Percentiles rank a stretch among this genome's conserved stretches.
Evolutionary conservation across 306 rosid species (phyloP).

Genomic region (Dryas drummondii): DNA sequence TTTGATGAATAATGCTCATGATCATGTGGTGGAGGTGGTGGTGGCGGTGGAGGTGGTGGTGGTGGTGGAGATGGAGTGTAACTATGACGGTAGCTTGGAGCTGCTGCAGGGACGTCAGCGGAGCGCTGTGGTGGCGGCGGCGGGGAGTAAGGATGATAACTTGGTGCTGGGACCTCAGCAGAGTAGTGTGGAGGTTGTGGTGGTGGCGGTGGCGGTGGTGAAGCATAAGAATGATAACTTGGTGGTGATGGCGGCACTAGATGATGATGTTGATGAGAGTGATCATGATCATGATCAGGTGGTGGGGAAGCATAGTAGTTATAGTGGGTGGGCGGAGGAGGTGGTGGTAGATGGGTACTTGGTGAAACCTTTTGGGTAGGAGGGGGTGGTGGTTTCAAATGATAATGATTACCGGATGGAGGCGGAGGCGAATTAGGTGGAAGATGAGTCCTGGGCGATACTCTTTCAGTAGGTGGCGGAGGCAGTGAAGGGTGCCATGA

Average conservation of each 20-base stretch:
- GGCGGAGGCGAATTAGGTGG: slow-evolving; percentile 8
- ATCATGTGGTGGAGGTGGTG: neutral
- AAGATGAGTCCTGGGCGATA: slow-evolving; percentile 22
- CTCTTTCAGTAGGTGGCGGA: slow-evolving; percentile 24
- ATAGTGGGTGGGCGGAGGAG: neutral
- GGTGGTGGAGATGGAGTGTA: neutral
- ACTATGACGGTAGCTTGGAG: slow-evolving; percentile 4
- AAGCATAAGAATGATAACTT: neutral
- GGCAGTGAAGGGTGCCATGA: slow-evolving; percentile 2
- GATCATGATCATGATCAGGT: neutral
- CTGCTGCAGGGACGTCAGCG: neutral
- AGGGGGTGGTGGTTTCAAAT: slow-evolving; percentile 3
- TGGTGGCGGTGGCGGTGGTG: slow-evolving; percentile 5
- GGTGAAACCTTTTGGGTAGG: slow-evolving; percentile 14
- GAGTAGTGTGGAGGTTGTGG: neutral
- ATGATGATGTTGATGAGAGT: neutral
- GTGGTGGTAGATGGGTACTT: slow-evolving; percentile 7
- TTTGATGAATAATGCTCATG: slow-evolving; percentile 9
- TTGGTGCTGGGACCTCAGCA: neutral
- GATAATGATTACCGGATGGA: neutral
- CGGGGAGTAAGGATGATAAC: neutral
- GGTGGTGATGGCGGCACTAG: neutral
- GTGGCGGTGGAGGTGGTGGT: neutral
- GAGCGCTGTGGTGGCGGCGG: neutral
- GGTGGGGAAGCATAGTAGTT: neutral